Base-by-base conservation (phyloP, 352 stramenopile species). In the Phytophthora sp. region DNA sequence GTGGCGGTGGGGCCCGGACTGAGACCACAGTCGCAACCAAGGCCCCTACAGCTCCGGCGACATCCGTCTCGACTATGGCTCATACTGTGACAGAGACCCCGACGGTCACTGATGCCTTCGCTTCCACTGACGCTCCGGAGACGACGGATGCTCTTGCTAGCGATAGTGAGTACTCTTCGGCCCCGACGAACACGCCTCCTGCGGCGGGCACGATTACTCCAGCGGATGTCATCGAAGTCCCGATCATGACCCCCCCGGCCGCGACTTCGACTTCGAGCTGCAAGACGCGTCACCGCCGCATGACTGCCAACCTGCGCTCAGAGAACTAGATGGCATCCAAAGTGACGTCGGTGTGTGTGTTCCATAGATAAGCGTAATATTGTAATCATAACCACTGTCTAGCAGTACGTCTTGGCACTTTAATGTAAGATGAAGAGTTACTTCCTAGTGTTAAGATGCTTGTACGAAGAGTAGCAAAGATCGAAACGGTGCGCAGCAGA, bases 241-340 rank as follows among this genome's bases (percentile, higher is more conserved):
- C 49, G 6, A 57, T 2, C 38, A 60, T 39, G 36, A 46, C 56
- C 36, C 60, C 24, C 20, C 53, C 68, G 7, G 33, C 33, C 8
- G 50, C 41, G 20, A 55, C 58, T 9, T 21, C 39, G 31, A 57
- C 47, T 6, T 15, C 51, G 24, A 72, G 36, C 38, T 75, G 66
- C 61, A 75, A 69, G 23, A 31, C 12, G 4, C 57, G 42, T 18
- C 66, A 53, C 26, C 66, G 50, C 36, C 69, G 64, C 7, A 67
- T 71, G 64, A 55, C 64, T n/a, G 55, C 64, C 23, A 77, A 74
- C 59, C 57, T 76, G 20, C 69, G 69, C 26, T 63, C 68, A 23
- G 63, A 72, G 68, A 72, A 76, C 57, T 72, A 76, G 21, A 46
- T 63, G 39, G 2, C 35, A 35, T 36, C 36, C 24, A 52, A 11